These are phyloP conservation scores for Peltaster fructicola DNA, from an alignment of 2,329 filamentous ascomycete species.

Conservation along the genomic window DNA sequence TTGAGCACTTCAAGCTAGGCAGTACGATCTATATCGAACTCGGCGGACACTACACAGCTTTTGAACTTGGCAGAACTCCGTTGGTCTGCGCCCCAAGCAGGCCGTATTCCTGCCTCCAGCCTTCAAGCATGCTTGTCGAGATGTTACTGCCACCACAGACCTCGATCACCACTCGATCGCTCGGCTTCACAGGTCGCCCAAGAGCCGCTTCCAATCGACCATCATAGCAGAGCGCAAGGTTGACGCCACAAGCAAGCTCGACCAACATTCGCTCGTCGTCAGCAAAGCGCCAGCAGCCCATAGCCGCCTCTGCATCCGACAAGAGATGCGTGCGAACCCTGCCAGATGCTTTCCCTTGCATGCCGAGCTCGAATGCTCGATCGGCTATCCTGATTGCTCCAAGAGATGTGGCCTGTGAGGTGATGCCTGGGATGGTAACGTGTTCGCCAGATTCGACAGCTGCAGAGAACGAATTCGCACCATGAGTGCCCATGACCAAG, in stretches of 20 bases:
- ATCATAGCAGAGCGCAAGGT: constrained; percentile 50
- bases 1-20: too few species aligned
- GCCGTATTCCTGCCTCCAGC: constrained; percentile 28
- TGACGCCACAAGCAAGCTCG: constrained; percentile 72
- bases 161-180: constrained; percentile 62
- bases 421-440: constrained; percentile 51
- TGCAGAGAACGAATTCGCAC: constrained; percentile 52
- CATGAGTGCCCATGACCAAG: constrained; percentile 57
- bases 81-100: constrained; percentile 7
- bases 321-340: constrained; percentile 45
- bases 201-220: constrained; percentile 40
- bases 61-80: constrained; percentile 6
- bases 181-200: constrained; percentile 43
- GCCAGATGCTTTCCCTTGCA: constrained; percentile 18
- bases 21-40: too few species aligned
- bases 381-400: constrained; percentile 56
- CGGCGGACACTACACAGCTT: constrained; percentile 5
- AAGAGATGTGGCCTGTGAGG: constrained; percentile 55
- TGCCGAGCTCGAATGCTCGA: constrained; percentile 48
- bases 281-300: constrained; percentile 57
- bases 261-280: constrained; percentile 70
- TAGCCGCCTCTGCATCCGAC: constrained; percentile 59
- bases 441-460: constrained; percentile 36
- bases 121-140: constrained; percentile 31
- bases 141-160: constrained; percentile 55